A percentile compares a stretch with the other conserved stretches of the same genome.
phyloP scores from a whole-genome alignment of 1,284 basidiomycete genomes.

The Cutaneotrichosporon dermatis region DNA sequence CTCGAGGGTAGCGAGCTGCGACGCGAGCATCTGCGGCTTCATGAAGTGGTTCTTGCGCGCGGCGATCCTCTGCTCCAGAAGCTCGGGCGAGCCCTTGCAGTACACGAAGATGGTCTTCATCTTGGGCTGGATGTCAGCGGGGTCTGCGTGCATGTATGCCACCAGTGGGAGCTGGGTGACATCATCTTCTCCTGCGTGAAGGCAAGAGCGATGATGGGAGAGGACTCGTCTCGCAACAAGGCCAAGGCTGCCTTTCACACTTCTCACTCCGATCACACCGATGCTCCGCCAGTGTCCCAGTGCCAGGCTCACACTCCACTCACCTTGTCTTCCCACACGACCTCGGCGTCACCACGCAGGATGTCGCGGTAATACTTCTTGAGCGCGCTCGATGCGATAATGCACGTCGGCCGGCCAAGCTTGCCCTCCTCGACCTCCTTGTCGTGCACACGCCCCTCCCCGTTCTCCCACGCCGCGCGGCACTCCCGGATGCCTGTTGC shows the following conservation, averaged over 20 bases:
- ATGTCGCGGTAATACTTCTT: slow-evolving; percentile 76
- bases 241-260: too few species aligned
- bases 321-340: slow-evolving; percentile 10
- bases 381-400: slow-evolving; percentile 84
- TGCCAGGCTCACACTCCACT: not conserved
- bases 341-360: slow-evolving; percentile 58
- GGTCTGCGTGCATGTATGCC: too few species aligned
- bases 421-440: slow-evolving; percentile 24
- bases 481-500: slow-evolving; percentile 54
- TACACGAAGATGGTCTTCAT: slow-evolving; percentile 75
- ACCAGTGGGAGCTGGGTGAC: too few species aligned
- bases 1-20: slow-evolving; percentile 76
- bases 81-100: slow-evolving; percentile 63
- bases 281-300: too few species aligned
- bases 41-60: slow-evolving; percentile 78
- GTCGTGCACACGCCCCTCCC: slow-evolving; percentile 19
- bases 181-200: too few species aligned
- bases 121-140: slow-evolving; percentile 9
- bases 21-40: slow-evolving; percentile 80
- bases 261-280: too few species aligned
- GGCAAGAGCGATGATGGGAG: too few species aligned
- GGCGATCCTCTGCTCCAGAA: slow-evolving; percentile 66
- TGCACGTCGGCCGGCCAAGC: slow-evolving; percentile 55
- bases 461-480: slow-evolving; percentile 48
- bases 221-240: too few species aligned